Conservation (phyloP, 352 stramenopile genomes). For the Saprolegnia diclina region DNA sequence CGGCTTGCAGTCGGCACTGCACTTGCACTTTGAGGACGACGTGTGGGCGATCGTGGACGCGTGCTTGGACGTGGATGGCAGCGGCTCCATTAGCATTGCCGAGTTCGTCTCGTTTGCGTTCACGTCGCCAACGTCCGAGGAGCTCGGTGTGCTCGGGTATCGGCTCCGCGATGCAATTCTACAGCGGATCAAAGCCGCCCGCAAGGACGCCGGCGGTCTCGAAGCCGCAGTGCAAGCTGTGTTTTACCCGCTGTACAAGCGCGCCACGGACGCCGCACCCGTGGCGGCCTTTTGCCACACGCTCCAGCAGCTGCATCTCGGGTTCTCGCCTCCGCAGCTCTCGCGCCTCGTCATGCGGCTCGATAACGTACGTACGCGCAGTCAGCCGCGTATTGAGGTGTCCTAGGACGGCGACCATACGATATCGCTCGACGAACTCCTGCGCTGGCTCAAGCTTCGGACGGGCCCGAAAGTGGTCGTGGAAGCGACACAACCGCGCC, state of each 20-base stretch:
- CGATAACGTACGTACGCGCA: slow-evolving; percentile 31
- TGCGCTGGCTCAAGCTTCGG: slow-evolving; percentile 54
- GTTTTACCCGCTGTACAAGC: slow-evolving; percentile 43
- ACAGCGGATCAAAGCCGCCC: slow-evolving; percentile 32
- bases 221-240: slow-evolving; percentile 54
- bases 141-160: slow-evolving; percentile 50
- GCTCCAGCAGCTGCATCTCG: slow-evolving; percentile 39
- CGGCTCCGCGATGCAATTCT: slow-evolving; percentile 47
- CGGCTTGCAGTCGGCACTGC: slow-evolving; percentile 43
- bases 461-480: slow-evolving; percentile 1
- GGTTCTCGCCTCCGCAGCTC: slow-evolving; percentile 41
- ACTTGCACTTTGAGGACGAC: slow-evolving; percentile 39
- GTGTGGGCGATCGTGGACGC: slow-evolving; percentile 42
- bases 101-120: slow-evolving; percentile 78
- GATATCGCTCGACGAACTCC: slow-evolving; percentile 64
- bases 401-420: slow-evolving; percentile 36
- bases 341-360: slow-evolving; percentile 48
- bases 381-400: background rate
- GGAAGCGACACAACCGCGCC: background rate
- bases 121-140: slow-evolving; percentile 18
- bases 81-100: slow-evolving; percentile 42
- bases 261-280: slow-evolving; percentile 17
- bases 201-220: slow-evolving; percentile 35
- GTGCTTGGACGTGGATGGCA: slow-evolving; percentile 42
- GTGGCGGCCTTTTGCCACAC: slow-evolving; percentile 37